Percentiles rank a stretch among this genome's conserved stretches.
These are phyloP conservation scores for Ocimum tenuiflorum DNA, from an alignment of 257 asterid species.

Conservation along the genomic window DNA sequence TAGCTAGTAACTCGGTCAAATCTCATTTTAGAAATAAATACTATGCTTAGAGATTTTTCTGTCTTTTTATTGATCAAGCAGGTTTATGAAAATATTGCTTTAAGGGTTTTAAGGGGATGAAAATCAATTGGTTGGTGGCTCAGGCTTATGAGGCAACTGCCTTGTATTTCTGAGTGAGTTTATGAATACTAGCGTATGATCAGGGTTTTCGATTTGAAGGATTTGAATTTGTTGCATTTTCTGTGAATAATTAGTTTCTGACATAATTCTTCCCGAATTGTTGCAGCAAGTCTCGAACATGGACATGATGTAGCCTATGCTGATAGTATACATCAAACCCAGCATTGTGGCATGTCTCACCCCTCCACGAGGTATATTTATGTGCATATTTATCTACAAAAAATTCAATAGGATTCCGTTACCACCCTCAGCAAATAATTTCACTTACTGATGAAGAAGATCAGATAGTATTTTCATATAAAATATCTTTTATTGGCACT, in stretches of 20 bases:
- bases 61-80: background rate
- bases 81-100: background rate
- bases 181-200: background rate
- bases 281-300: constrained; percentile 57
- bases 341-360: constrained; percentile 32
- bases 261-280: constrained; percentile 12
- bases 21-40: background rate
- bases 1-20: no score
- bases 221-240: no score
- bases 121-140: background rate
- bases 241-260: constrained; percentile 8
- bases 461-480: background rate
- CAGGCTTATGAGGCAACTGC: background rate
- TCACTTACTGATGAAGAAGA: background rate
- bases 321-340: constrained; percentile 28
- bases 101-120: background rate
- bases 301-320: constrained; percentile 31
- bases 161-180: background rate
- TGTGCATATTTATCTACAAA: background rate
- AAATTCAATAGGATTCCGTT: background rate
- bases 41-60: background rate
- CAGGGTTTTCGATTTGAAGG: constrained; percentile 15
- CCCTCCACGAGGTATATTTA: constrained; percentile 41
- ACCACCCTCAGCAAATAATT: background rate
- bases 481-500: background rate